phyloP scores from a whole-genome alignment of 2,329 filamentous ascomycete genomes.

The Epichloe gansuensis region DNA sequence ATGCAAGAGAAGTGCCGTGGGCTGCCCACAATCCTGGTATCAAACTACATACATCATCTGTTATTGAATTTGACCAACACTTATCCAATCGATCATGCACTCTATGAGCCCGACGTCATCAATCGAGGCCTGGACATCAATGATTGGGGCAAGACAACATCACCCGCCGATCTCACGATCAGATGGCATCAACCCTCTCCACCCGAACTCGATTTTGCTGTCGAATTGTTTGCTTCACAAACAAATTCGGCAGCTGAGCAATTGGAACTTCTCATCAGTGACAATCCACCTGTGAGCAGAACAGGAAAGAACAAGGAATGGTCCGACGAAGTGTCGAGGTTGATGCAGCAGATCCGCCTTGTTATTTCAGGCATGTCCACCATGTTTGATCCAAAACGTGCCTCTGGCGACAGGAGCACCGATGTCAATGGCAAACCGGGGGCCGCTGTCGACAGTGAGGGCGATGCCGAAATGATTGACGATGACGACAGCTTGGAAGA shows the following conservation, averaged over 20 bases:
- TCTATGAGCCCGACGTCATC: conserved; percentile 72
- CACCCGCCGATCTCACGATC: conserved; percentile 66
- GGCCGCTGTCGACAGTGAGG: conserved; percentile 41
- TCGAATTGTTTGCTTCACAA: conserved; percentile 79
- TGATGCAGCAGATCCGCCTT: conserved; percentile 78
- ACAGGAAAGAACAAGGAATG: conserved; percentile 97
- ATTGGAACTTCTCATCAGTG: conserved; percentile 67
- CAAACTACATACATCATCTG: conserved; percentile 94
- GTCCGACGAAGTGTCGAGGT: conserved; percentile 91
- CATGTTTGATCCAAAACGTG: conserved; percentile 71
- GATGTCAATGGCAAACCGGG: conserved; percentile 23
- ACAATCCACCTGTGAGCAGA: conserved; percentile 69
- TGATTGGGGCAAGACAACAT: conserved; percentile 74
- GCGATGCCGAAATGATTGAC: conserved; percentile 34
- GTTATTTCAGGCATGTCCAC: conserved; percentile 82
- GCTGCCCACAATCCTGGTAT: conserved; percentile 88
- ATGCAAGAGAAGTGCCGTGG: conserved; percentile 96
- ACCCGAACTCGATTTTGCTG: conserved; percentile 76
- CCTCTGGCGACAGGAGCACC: conserved; percentile 41
- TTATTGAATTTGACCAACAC: conserved; percentile 89
- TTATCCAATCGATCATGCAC: conserved; percentile 78
- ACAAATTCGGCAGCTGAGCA: conserved; percentile 63
- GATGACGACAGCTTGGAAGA: conserved; percentile 44
- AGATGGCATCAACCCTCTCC: conserved; percentile 80
- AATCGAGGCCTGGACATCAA: conserved; percentile 58